Evolutionary conservation across 2,329 filamentous ascomycete species (phyloP).

Genomic region (Hymenoscyphus occultus): DNA sequence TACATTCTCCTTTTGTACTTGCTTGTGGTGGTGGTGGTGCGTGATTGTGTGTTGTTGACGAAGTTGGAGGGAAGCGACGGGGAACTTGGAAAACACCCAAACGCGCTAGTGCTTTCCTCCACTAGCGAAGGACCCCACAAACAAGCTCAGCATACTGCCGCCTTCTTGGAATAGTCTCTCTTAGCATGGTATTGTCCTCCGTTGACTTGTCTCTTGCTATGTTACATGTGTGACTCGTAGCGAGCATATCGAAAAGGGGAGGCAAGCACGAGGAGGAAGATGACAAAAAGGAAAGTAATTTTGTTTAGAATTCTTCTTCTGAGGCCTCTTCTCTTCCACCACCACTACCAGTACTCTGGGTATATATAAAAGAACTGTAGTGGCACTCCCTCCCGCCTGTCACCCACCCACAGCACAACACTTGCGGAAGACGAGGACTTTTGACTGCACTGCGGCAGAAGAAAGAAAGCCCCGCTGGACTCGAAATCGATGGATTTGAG

Average conservation of each 20-base stretch:
- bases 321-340: background rate
- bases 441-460: background rate
- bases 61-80: background rate
- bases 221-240: background rate
- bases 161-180: background rate
- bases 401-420: background rate
- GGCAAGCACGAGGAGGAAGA: too few relatives aligned
- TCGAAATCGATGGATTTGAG: background rate
- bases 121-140: background rate
- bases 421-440: background rate
- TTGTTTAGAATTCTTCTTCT: background rate
- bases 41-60: background rate
- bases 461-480: background rate
- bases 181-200: background rate
- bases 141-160: background rate
- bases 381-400: background rate
- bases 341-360: background rate
- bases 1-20: too few relatives aligned
- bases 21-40: background rate
- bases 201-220: background rate
- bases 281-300: too few relatives aligned
- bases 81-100: conserved; percentile 1
- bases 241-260: background rate
- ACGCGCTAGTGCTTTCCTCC: background rate
- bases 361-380: background rate